These are phyloP conservation scores for Baorangia bicolor DNA, from an alignment of 768 basidiomycete genomes.

Conservation along the genomic window DNA sequence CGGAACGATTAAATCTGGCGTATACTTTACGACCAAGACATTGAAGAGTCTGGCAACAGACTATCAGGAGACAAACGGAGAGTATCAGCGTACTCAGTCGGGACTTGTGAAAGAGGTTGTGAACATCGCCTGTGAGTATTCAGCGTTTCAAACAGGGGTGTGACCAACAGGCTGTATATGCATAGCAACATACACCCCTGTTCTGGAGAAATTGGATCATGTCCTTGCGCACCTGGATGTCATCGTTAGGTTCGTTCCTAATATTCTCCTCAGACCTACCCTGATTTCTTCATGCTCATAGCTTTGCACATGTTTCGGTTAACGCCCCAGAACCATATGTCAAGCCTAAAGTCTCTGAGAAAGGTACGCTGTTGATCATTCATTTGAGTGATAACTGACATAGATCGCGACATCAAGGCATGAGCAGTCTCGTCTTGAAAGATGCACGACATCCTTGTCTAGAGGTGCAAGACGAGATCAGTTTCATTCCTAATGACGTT, in stretches of 20 bases:
- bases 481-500: conserved; percentile 94
- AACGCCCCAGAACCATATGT: conserved; percentile 87
- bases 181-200: conserved; percentile 88
- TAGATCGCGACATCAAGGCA: conserved; percentile 43
- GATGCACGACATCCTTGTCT: conserved; percentile 95
- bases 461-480: conserved; percentile 93
- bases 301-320: conserved; percentile 89
- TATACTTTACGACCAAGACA: conserved; percentile 80
- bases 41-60: conserved; percentile 74
- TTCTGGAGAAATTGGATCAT: conserved; percentile 81
- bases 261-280: neutral
- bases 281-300: conserved; percentile 29
- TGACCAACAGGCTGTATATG: conserved; percentile 29
- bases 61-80: conserved; percentile 61
- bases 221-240: conserved; percentile 91
- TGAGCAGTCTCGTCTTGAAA: conserved; percentile 74
- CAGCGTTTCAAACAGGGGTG: neutral
- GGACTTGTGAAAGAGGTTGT: conserved; percentile 91
- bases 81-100: conserved; percentile 75
- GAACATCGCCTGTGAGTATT: conserved; percentile 75
- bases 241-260: conserved; percentile 66
- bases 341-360: conserved; percentile 77
- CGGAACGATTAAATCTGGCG: conserved; percentile 79
- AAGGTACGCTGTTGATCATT: conserved; percentile 46
- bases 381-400: neutral